Conservation (phyloP, 139 green algal genomes). For the Chlorella vulgaris region DNA sequence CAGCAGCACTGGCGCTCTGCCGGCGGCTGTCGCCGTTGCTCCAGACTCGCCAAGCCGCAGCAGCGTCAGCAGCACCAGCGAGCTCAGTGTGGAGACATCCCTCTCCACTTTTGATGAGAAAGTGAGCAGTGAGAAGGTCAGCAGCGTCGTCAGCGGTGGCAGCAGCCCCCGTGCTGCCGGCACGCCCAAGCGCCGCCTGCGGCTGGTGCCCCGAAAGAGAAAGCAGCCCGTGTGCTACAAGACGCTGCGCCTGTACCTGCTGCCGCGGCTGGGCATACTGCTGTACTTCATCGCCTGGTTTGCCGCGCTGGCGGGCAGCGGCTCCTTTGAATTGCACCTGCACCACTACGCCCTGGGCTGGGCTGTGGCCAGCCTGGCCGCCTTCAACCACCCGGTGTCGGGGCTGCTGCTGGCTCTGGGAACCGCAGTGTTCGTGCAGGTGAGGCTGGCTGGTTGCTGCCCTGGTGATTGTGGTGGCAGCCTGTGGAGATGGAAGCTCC, state of each 20-base stretch:
- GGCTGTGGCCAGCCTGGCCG: background rate
- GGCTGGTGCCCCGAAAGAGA: too few relatives aligned
- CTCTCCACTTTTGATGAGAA: background rate
- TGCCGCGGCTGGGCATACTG: constrained; percentile 5
- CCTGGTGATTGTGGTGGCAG: too few relatives aligned
- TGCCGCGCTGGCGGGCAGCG: background rate
- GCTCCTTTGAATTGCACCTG: constrained; percentile 16
- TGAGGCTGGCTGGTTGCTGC: background rate
- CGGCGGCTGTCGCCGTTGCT: background rate
- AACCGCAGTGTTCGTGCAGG: constrained; percentile 22
- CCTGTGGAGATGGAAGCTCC: too few relatives aligned
- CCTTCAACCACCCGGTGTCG: constrained; percentile 27
- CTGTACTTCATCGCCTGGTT: constrained; percentile 8
- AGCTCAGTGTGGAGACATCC: background rate
- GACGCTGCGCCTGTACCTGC: background rate
- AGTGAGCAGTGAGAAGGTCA: background rate
- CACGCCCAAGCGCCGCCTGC: background rate
- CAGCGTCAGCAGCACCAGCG: background rate
- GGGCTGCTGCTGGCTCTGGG: constrained; percentile 1
- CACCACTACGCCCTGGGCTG: constrained; percentile 27
- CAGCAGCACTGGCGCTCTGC: background rate
- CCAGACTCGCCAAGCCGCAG: background rate
- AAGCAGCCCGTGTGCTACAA: too few relatives aligned
- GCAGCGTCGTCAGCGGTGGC: background rate
- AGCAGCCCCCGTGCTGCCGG: background rate